Evolutionary conservation across 768 basidiomycete genomes (phyloP).

Genomic region (Calvatia gigantea): DNA sequence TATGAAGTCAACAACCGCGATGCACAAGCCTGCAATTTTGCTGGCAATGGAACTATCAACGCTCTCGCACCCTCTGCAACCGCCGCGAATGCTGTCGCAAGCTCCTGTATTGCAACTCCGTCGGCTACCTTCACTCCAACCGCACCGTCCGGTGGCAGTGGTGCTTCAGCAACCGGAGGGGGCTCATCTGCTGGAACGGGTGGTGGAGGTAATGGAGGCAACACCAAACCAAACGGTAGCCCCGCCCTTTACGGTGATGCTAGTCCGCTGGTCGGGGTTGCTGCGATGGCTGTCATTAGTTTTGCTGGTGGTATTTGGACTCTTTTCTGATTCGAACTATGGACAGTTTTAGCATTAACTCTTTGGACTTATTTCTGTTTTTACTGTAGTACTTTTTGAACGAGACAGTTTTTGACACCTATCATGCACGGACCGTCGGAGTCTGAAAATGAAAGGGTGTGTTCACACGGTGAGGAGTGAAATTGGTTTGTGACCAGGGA

Average conservation of each 20-base stretch:
- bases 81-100: slow-evolving; percentile 52
- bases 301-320: slow-evolving; percentile 42
- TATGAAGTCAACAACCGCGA: slow-evolving; percentile 63
- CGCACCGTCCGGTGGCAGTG: slow-evolving; percentile 29
- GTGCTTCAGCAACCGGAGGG: slow-evolving; percentile 17
- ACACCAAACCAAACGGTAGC: slow-evolving; percentile 18
- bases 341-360: not conserved
- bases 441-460: slow-evolving; percentile 10
- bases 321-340: slow-evolving; percentile 25
- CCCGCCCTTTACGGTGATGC: slow-evolving; percentile 22
- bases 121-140: slow-evolving; percentile 62
- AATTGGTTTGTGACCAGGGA: not conserved
- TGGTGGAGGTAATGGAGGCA: slow-evolving; percentile 14
- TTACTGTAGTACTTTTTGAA: not conserved
- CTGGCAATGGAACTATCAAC: slow-evolving; percentile 82
- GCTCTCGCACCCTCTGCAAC: slow-evolving; percentile 44
- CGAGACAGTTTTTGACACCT: not conserved
- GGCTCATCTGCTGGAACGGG: slow-evolving; percentile 20
- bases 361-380: not conserved
- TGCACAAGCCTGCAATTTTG: slow-evolving; percentile 68
- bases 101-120: slow-evolving; percentile 65
- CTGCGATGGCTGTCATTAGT: slow-evolving; percentile 29
- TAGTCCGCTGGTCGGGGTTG: slow-evolving; percentile 34
- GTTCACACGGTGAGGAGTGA: slow-evolving; percentile 1
- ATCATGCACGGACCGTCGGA: slow-evolving; percentile 18